phyloP scores from a whole-genome alignment of 2,329 filamentous ascomycete species.

The Hymenoscyphus infarciens region DNA sequence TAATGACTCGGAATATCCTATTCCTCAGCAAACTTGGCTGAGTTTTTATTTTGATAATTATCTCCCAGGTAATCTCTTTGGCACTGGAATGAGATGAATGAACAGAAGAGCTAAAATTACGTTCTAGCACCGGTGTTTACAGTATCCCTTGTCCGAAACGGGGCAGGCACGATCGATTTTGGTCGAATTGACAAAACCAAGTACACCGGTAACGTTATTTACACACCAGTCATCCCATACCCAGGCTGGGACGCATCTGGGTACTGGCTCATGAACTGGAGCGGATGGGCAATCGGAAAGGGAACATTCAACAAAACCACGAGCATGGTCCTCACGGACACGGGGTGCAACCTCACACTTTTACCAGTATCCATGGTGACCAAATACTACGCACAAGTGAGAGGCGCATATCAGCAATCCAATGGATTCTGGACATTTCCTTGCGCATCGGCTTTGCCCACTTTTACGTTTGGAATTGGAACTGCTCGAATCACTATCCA shows the following conservation, averaged over 20 bases:
- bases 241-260: conserved; percentile 43
- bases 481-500: conserved; percentile 30
- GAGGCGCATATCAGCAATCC: conserved; percentile 26
- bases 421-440: conserved; percentile 35
- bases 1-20: conserved; percentile 23
- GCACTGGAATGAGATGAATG: not conserved
- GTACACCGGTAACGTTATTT: conserved; percentile 50
- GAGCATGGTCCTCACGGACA: conserved; percentile 36
- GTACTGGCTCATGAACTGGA: conserved; percentile 53
- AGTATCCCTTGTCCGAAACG: conserved; percentile 45
- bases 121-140: conserved; percentile 48
- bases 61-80: conserved; percentile 11
- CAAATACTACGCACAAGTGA: conserved; percentile 36
- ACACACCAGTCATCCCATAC: conserved; percentile 36
- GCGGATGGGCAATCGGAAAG: conserved; percentile 43
- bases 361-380: conserved; percentile 33
- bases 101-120: not conserved
- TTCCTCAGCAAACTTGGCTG: conserved; percentile 23
- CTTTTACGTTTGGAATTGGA: conserved; percentile 36
- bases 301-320: conserved; percentile 44
- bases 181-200: conserved; percentile 49
- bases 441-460: conserved; percentile 33
- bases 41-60: conserved; percentile 14
- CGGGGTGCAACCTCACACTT: conserved; percentile 38
- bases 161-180: conserved; percentile 48